Evolutionary conservation across 352 stramenopile species (phyloP).

Genomic region (Globisporangium irregulare): DNA sequence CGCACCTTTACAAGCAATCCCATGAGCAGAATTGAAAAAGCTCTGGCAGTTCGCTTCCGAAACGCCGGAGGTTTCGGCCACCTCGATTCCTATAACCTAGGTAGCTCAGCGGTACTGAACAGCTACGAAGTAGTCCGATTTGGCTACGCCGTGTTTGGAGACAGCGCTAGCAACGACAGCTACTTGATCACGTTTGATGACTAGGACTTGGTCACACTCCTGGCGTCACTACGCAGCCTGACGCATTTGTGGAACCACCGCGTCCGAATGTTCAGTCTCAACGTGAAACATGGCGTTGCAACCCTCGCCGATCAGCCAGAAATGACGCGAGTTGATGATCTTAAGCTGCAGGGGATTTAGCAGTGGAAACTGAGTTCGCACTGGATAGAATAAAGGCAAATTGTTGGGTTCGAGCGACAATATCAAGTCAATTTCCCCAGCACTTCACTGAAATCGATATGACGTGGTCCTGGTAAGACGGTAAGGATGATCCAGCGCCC

Average conservation of each 20-base stretch:
- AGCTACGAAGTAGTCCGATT: background rate
- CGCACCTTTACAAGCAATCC: background rate
- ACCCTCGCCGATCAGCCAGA: background rate
- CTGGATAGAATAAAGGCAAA: background rate
- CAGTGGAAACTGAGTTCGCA: slow-evolving; percentile 2
- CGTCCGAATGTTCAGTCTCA: background rate
- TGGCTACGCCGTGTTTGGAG: slow-evolving; percentile 1
- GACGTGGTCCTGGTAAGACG: background rate
- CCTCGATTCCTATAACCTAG: background rate
- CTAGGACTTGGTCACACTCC: background rate
- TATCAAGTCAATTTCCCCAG: background rate
- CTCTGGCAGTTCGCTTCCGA: background rate
- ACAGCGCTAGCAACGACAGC: background rate
- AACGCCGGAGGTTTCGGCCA: background rate
- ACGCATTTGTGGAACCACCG: slow-evolving; percentile 5
- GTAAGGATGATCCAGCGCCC: too few relatives aligned
- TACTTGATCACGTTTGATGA: background rate
- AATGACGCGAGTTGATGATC: background rate
- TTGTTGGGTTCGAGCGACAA: background rate
- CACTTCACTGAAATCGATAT: background rate
- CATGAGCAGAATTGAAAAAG: background rate
- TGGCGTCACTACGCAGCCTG: slow-evolving; percentile 1
- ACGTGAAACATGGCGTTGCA: background rate
- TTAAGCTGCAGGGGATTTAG: background rate
- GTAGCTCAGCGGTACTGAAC: background rate